Conservation (phyloP, 1,284 basidiomycete genomes). For the Xerocomus nothofagi region DNA sequence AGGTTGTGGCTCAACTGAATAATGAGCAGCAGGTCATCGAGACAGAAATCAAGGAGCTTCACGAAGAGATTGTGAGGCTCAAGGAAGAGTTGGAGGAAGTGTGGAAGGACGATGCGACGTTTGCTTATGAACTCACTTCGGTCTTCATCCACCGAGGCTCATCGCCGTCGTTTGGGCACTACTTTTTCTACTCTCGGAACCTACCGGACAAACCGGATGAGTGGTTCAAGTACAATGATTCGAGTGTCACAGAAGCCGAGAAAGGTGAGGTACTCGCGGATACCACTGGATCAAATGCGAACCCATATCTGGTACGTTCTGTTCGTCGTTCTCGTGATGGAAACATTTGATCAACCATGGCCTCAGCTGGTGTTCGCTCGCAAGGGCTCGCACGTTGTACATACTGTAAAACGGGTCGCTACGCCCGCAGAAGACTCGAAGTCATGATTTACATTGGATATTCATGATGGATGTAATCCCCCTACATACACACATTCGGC, state of each 20-base stretch:
- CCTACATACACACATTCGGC: constrained; percentile 12
- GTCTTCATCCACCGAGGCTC: constrained; percentile 96
- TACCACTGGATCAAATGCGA: constrained; percentile 78
- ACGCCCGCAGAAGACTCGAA: constrained; percentile 20
- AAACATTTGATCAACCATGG: constrained; percentile 2
- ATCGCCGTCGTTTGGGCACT: constrained; percentile 82
- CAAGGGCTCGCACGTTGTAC: constrained; percentile 70
- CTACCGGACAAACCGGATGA: constrained; percentile 72
- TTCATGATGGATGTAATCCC: constrained; percentile 24
- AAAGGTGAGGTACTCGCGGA: constrained; percentile 78
- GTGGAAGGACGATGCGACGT: constrained; percentile 71
- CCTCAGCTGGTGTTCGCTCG: constrained; percentile 76
- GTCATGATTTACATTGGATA: constrained; percentile 29
- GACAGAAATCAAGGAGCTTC: constrained; percentile 62
- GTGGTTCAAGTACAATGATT: constrained; percentile 97
- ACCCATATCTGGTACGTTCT: constrained; percentile 73
- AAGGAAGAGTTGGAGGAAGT: constrained; percentile 74
- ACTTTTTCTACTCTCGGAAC: constrained; percentile 86
- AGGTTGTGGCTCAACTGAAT: constrained; percentile 50
- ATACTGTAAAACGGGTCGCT: constrained; percentile 70
- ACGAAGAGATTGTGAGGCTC: constrained; percentile 52
- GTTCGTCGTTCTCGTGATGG: background rate
- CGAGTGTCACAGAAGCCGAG: constrained; percentile 70
- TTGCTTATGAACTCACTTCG: constrained; percentile 88
- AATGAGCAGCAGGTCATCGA: constrained; percentile 54